phyloP scores from a whole-genome alignment of 768 basidiomycete species.

The Tephrocybe sp. region DNA sequence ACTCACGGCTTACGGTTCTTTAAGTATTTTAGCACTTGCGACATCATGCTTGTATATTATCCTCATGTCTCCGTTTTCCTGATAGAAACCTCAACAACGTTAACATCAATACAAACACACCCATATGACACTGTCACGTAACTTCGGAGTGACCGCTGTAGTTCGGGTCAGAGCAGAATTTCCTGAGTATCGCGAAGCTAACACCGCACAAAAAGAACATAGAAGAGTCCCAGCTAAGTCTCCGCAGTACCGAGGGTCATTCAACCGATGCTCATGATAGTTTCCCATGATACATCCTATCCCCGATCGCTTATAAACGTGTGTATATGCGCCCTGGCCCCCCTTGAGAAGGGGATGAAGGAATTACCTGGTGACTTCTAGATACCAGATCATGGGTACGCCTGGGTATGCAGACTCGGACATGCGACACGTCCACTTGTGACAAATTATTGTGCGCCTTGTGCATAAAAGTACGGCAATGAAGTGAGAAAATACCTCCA shows the following conservation, averaged over 20 bases:
- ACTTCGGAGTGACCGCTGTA: not conserved
- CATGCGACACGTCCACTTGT: constrained; percentile 16
- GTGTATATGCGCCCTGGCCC: not conserved
- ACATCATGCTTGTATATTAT: not conserved
- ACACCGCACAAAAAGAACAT: not conserved
- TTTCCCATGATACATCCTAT: constrained; percentile 4
- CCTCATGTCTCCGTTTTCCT: not conserved
- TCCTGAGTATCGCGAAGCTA: not conserved
- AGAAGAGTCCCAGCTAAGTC: not conserved
- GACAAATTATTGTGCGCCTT: constrained; percentile 4
- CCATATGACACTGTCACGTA: constrained; percentile 3
- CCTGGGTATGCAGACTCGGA: not conserved
- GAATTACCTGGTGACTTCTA: constrained; percentile 7
- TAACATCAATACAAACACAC: not conserved
- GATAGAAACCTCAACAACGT: not conserved
- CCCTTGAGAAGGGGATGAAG: constrained; percentile 7
- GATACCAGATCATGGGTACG: not conserved
- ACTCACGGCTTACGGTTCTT: constrained; percentile 29
- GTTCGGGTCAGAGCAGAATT: not conserved
- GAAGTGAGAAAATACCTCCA: not conserved
- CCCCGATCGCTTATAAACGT: constrained; percentile 4
- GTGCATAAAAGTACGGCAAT: constrained; percentile 11
- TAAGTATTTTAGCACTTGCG: constrained; percentile 3
- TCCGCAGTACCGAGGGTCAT: constrained; percentile 9
- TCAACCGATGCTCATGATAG: constrained; percentile 1